Conservation (phyloP, 352 stramenopile species). For the Globisporangium viniferum region DNA sequence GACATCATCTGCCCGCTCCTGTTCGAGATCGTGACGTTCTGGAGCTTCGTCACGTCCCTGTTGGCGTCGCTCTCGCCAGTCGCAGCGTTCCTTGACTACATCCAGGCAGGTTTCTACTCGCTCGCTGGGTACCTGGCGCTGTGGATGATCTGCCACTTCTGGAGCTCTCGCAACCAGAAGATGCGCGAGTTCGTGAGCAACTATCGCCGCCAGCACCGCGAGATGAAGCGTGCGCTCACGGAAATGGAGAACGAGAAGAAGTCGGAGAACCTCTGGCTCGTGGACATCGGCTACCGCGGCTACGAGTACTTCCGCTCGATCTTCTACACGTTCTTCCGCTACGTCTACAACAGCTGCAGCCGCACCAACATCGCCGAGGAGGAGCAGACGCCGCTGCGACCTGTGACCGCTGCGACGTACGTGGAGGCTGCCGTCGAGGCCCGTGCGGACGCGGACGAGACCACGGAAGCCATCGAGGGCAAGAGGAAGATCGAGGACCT, state of each 20-base stretch:
- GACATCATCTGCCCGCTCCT: constrained; percentile 80
- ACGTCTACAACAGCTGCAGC: constrained; percentile 28
- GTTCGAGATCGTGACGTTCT: constrained; percentile 79
- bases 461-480: constrained; percentile 54
- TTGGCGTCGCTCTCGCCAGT: constrained; percentile 62
- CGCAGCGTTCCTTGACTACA: constrained; percentile 79
- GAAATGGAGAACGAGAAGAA: constrained; percentile 81
- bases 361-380: constrained; percentile 4
- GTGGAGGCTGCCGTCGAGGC: constrained; percentile 14
- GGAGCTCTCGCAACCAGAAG: constrained; percentile 76
- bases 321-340: constrained; percentile 52
- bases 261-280: constrained; percentile 79
- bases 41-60: constrained; percentile 56
- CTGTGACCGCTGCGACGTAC: constrained; percentile 2
- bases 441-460: constrained; percentile 49
- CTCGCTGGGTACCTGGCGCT: constrained; percentile 62
- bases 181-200: constrained; percentile 89
- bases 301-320: constrained; percentile 66
- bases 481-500: constrained; percentile 50
- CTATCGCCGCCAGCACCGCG: constrained; percentile 73
- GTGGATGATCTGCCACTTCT: constrained; percentile 87
- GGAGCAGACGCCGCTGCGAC: constrained; percentile 25
- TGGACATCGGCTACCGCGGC: constrained; percentile 80
- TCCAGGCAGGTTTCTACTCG: constrained; percentile 79
- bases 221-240: constrained; percentile 65